A percentile compares a stretch with the other conserved stretches of the same genome.
These are phyloP conservation scores for Pistacia vera DNA, from an alignment of 345 rosid genomes.

Conservation along the genomic window DNA sequence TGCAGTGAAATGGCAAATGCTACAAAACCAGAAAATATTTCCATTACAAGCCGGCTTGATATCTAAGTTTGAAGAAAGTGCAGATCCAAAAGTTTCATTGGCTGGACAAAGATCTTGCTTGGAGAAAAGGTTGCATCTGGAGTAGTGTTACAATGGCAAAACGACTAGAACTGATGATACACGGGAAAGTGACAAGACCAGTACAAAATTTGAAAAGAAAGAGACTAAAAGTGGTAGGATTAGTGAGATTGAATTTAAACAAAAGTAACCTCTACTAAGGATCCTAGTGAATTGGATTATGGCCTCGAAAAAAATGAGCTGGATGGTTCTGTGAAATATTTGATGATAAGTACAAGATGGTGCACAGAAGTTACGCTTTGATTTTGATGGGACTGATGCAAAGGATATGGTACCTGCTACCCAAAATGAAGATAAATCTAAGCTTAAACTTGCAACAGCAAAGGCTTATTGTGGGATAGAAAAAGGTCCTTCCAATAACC, in stretches of 20 bases:
- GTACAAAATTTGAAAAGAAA: not conserved
- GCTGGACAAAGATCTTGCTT: constrained; percentile 18
- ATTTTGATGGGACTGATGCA: constrained; percentile 21
- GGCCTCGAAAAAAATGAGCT: constrained; percentile 60
- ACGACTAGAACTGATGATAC: constrained; percentile 3
- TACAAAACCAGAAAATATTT: constrained; percentile 19
- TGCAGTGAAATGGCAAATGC: not conserved
- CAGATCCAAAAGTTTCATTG: constrained; percentile 16
- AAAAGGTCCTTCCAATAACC: constrained; percentile 29
- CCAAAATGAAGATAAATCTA: constrained; percentile 25
- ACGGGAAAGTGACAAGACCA: not conserved
- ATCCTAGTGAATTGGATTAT: constrained; percentile 29
- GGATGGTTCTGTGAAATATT: constrained; percentile 30
- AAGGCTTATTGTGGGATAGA: constrained; percentile 27
- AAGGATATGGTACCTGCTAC: constrained; percentile 12
- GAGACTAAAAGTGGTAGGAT: constrained; percentile 25
- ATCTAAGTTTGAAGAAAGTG: constrained; percentile 21
- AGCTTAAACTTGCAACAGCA: constrained; percentile 12
- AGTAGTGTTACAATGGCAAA: not conserved
- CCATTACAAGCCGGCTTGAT: not conserved
- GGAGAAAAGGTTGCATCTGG: constrained; percentile 27
- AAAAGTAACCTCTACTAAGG: constrained; percentile 33
- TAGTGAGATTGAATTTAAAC: constrained; percentile 28
- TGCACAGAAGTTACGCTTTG: constrained; percentile 25
- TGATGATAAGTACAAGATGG: constrained; percentile 31